phyloP scores from a whole-genome alignment of 331 rosid genomes.

The Dryas integrifolia region DNA sequence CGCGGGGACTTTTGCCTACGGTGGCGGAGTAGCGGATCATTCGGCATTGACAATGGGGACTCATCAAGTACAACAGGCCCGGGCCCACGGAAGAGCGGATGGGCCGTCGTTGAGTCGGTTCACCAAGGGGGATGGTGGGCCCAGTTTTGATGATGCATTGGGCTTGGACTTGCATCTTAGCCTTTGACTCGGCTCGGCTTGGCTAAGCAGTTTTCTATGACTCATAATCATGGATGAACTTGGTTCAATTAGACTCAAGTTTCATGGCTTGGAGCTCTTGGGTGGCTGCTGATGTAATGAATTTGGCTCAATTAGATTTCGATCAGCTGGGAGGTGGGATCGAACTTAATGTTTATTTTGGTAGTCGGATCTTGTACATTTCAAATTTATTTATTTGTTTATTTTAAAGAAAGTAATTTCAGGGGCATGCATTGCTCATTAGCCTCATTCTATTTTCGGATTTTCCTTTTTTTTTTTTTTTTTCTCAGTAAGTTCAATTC shows the following conservation, averaged over 20 bases:
- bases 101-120: slow-evolving; percentile 82
- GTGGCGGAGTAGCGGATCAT: slow-evolving; percentile 47
- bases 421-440: not conserved
- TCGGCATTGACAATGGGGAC: slow-evolving; percentile 58
- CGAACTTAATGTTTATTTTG: slow-evolving; percentile 20
- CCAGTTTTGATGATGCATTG: slow-evolving; percentile 67
- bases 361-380: slow-evolving; percentile 53
- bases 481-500: not conserved
- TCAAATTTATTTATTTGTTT: slow-evolving; percentile 40
- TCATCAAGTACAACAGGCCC: slow-evolving; percentile 32
- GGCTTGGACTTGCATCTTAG: slow-evolving; percentile 91
- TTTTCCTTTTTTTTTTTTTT: not conserved
- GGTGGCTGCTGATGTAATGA: too few species aligned
- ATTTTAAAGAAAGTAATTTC: slow-evolving; percentile 32
- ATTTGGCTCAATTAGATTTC: not conserved
- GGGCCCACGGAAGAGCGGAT: slow-evolving; percentile 49
- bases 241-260: too few species aligned
- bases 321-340: slow-evolving; percentile 5
- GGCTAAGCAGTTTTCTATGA: slow-evolving; percentile 1
- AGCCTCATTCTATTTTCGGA: not conserved
- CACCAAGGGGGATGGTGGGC: slow-evolving; percentile 63
- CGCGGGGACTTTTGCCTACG: slow-evolving; percentile 41
- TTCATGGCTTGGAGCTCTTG: too few species aligned
- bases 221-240: too few species aligned
- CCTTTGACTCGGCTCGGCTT: slow-evolving; percentile 44